Evolutionary conservation across 163 green algal genomes (phyloP).

Genomic region (Scenedesmus sp.): DNA sequence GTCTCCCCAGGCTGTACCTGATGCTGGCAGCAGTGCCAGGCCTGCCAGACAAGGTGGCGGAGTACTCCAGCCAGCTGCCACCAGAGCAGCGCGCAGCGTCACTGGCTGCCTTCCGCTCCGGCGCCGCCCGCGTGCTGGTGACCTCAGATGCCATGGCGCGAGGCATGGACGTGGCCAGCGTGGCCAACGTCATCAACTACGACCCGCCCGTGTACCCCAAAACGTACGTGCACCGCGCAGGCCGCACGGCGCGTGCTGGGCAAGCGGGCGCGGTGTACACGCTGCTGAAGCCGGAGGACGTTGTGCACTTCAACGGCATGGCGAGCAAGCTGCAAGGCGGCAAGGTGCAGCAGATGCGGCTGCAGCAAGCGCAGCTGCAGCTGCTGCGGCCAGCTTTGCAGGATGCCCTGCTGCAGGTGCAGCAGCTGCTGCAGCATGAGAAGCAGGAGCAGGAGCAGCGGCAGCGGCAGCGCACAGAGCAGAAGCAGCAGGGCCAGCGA

Average conservation of each 20-base stretch:
- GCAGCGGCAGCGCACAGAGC: background rate
- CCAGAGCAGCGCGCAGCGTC: slow-evolving; percentile 44
- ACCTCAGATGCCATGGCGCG: slow-evolving; percentile 94
- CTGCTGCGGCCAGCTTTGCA: slow-evolving; percentile 55
- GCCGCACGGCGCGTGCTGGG: slow-evolving; percentile 88
- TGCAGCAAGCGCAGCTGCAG: slow-evolving; percentile 57
- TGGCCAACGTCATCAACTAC: slow-evolving; percentile 93
- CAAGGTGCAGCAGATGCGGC: slow-evolving; percentile 66
- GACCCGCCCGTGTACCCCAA: slow-evolving; percentile 93
- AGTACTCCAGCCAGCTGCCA: slow-evolving; percentile 80
- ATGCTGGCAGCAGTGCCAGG: slow-evolving; percentile 70
- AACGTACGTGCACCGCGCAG: slow-evolving; percentile 75
- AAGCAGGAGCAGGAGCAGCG: slow-evolving; percentile 38
- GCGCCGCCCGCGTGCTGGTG: slow-evolving; percentile 82
- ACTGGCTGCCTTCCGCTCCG: slow-evolving; percentile 71
- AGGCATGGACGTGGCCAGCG: slow-evolving; percentile 92
- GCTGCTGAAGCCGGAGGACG: slow-evolving; percentile 86
- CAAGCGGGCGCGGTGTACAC: slow-evolving; percentile 80
- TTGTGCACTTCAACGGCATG: slow-evolving; percentile 90
- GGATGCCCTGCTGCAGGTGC: slow-evolving; percentile 59
- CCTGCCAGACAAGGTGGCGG: slow-evolving; percentile 63
- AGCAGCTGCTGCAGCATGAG: slow-evolving; percentile 61
- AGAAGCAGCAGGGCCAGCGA: background rate
- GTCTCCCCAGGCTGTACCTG: slow-evolving; percentile 70
- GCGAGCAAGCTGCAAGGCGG: slow-evolving; percentile 75